Evolutionary conservation across 2,329 filamentous ascomycete genomes (phyloP).

Genomic region (Ascosphaera apis): DNA sequence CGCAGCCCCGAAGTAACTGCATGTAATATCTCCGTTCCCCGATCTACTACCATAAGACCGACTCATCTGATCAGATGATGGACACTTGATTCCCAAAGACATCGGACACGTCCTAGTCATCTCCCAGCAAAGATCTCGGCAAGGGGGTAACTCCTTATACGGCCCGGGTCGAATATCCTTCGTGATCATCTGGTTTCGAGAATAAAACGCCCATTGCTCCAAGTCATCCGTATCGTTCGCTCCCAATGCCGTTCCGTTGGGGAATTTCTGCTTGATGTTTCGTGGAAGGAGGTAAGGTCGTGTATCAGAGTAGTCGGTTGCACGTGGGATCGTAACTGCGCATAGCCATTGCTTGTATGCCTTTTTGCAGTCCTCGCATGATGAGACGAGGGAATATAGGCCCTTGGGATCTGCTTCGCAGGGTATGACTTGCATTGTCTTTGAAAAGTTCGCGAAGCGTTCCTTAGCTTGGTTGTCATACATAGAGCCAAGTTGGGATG

Average conservation of each 20-base stretch:
- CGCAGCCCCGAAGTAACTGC: slow-evolving; percentile 39
- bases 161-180: slow-evolving; percentile 51
- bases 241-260: slow-evolving; percentile 37
- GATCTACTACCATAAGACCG: slow-evolving; percentile 27
- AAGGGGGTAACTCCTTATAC: slow-evolving; percentile 83
- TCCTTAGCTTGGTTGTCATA: slow-evolving; percentile 55
- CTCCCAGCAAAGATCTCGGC: slow-evolving; percentile 66
- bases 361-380: slow-evolving; percentile 48
- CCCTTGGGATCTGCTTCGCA: slow-evolving; percentile 56
- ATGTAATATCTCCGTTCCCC: slow-evolving; percentile 22
- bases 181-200: slow-evolving; percentile 53
- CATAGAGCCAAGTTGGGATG: slow-evolving; percentile 37
- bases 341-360: slow-evolving; percentile 95
- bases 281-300: slow-evolving; percentile 39
- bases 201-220: slow-evolving; percentile 26
- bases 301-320: slow-evolving; percentile 51
- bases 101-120: slow-evolving; percentile 71
- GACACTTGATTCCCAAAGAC: slow-evolving; percentile 52
- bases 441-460: slow-evolving; percentile 57
- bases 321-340: slow-evolving; percentile 76
- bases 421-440: slow-evolving; percentile 59
- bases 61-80: slow-evolving; percentile 27
- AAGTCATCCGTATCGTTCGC: neutral
- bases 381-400: slow-evolving; percentile 58
- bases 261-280: slow-evolving; percentile 47